Conservation (phyloP, 352 stramenopile genomes). For the Blastocystis sp. region DNA sequence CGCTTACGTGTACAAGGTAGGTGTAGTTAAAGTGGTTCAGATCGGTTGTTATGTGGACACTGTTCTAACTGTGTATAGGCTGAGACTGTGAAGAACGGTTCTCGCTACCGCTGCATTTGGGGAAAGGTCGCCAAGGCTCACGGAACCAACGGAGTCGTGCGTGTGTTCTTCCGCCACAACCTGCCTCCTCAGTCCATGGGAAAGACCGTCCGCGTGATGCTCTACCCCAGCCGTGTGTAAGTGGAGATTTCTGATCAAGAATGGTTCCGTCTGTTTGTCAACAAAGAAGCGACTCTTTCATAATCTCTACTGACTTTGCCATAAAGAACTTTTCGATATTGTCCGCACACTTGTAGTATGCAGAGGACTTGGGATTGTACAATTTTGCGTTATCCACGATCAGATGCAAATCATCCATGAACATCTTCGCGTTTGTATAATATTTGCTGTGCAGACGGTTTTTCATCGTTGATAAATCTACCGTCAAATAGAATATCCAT, state of each 20-base stretch:
- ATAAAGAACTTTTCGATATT: constrained; percentile 57
- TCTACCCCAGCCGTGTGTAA: constrained; percentile 96
- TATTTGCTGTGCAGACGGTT: constrained; percentile 47
- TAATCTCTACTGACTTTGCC: neutral
- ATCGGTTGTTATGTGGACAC: too few species aligned
- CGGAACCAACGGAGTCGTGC: constrained; percentile 91
- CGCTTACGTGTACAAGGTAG: constrained; percentile 97
- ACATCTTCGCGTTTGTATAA: constrained; percentile 79
- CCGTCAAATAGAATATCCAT: neutral
- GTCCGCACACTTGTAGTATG: constrained; percentile 74
- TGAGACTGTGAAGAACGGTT: constrained; percentile 80
- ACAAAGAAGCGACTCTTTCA: constrained; percentile 40
- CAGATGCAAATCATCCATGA: constrained; percentile 82
- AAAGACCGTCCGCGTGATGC: constrained; percentile 90
- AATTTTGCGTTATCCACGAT: constrained; percentile 92
- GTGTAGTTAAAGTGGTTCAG: neutral
- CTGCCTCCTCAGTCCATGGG: constrained; percentile 88
- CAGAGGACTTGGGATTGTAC: constrained; percentile 87
- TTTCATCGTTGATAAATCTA: constrained; percentile 60
- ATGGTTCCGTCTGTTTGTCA: constrained; percentile 18
- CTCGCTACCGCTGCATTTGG: constrained; percentile 86
- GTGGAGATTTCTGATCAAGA: constrained; percentile 59
- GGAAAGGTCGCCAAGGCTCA: constrained; percentile 90
- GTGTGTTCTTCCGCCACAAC: constrained; percentile 93
- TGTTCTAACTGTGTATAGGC: constrained; percentile 53